Percentiles rank a stretch among this genome's conserved stretches.
phyloP scores from a whole-genome alignment of 371 early-diverging fungal species.

The Funneliformis caledonium region DNA sequence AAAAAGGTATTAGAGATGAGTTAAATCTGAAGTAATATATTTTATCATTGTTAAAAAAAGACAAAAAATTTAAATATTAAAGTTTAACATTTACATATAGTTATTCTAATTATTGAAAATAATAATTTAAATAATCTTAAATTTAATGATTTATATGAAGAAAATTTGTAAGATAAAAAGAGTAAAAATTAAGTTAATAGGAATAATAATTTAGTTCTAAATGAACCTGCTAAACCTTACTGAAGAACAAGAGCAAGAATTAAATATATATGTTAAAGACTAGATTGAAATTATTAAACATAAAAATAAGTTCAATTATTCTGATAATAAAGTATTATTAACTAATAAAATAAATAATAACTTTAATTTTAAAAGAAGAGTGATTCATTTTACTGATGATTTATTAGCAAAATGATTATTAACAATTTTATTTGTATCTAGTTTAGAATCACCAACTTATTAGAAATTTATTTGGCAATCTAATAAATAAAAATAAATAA shows the following conservation, averaged over 20 bases:
- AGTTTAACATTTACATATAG: no score
- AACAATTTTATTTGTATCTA: neutral
- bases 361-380: constrained; percentile 1
- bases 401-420: neutral
- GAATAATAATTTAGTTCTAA: neutral
- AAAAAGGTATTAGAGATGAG: no score
- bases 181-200: neutral
- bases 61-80: no score
- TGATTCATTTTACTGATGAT: neutral
- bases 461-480: no score
- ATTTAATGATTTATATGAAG: no score
- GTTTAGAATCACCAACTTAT: no score
- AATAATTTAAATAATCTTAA: no score
- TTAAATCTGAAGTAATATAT: no score
- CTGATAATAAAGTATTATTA: neutral
- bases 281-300: neutral
- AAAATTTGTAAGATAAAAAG: no score
- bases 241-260: neutral
- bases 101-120: no score
- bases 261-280: neutral
- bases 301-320: neutral
- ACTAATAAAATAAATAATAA: neutral
- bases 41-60: no score
- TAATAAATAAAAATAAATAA: no score
- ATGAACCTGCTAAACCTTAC: neutral